A percentile compares a stretch with the other conserved stretches of the same genome.
Conservation (phyloP, 192 early-diverging fungal species). For the Funneliformis geosporum region DNA sequence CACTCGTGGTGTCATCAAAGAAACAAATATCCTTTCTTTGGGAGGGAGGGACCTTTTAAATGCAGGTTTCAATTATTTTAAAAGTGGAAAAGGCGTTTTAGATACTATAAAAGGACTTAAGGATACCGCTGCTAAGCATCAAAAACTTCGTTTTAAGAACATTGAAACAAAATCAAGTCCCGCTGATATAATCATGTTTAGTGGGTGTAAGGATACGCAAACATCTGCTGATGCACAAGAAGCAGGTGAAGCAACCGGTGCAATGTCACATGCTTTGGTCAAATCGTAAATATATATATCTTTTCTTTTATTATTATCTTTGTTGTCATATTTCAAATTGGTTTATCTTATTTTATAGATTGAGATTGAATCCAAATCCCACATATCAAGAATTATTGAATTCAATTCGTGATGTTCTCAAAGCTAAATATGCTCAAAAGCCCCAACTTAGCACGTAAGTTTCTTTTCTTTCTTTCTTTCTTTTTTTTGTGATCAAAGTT, state of each 20-base stretch:
- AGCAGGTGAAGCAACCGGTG: constrained; percentile 62
- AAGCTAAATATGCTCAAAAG: constrained; percentile 67
- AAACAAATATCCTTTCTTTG: constrained; percentile 45
- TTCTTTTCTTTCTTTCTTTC: background rate
- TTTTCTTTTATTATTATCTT: background rate
- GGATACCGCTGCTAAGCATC: constrained; percentile 34
- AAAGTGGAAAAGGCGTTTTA: constrained; percentile 44
- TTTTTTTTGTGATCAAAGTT: background rate
- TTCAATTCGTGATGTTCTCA: constrained; percentile 65
- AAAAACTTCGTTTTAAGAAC: constrained; percentile 28
- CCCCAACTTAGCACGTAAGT: constrained; percentile 70
- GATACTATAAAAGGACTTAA: constrained; percentile 34
- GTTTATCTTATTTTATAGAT: constrained; percentile 39
- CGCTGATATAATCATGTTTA: constrained; percentile 81
- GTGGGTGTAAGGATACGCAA: constrained; percentile 80
- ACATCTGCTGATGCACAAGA: constrained; percentile 76
- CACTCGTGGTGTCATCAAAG: constrained; percentile 58
- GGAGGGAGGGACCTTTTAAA: constrained; percentile 43
- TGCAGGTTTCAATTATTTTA: constrained; percentile 51
- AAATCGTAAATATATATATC: constrained; percentile 37
- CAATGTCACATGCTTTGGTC: constrained; percentile 75
- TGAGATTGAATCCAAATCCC: constrained; percentile 58
- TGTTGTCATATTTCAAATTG: background rate
- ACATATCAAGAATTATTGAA: constrained; percentile 73
- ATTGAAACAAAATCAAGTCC: constrained; percentile 44